phyloP scores from a whole-genome alignment of 805 yeast species.

The Blastobotrys mokoenaii region DNA sequence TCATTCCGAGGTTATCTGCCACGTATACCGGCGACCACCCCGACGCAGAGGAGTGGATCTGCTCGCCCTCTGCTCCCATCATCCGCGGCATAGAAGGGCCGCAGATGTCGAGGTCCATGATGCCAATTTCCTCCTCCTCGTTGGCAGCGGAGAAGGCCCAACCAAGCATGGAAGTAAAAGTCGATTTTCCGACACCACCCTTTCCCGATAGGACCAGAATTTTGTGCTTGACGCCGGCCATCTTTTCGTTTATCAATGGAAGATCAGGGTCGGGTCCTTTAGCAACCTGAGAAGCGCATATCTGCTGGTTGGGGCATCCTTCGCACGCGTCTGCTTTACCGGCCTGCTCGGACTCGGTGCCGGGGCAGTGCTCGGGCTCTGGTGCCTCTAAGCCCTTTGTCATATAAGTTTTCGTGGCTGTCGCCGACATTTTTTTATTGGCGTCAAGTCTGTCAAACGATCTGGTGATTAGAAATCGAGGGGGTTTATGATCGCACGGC shows the following conservation, averaged over 20 bases:
- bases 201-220: conserved; percentile 56
- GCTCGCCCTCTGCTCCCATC: conserved; percentile 85
- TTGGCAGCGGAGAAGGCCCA: conserved; percentile 78
- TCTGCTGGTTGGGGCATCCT: conserved; percentile 89
- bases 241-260: conserved; percentile 59
- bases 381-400: conserved; percentile 38
- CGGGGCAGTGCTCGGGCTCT: conserved; percentile 98
- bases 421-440: background rate
- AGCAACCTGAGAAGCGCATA: conserved; percentile 64
- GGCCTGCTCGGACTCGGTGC: conserved; percentile 89
- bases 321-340: conserved; percentile 91
- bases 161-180: conserved; percentile 90
- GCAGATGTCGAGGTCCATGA: conserved; percentile 95
- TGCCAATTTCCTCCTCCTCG: conserved; percentile 71
- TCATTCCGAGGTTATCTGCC: conserved; percentile 87
- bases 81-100: conserved; percentile 95
- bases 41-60: conserved; percentile 76
- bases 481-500: too few relatives aligned
- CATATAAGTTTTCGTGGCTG: background rate
- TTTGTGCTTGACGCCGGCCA: conserved; percentile 65
- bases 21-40: conserved; percentile 98
- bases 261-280: conserved; percentile 96
- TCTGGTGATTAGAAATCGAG: too few relatives aligned
- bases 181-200: conserved; percentile 96
- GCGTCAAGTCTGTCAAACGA: background rate